Conservation (phyloP, 768 basidiomycete species). For the Mycena pura region DNA sequence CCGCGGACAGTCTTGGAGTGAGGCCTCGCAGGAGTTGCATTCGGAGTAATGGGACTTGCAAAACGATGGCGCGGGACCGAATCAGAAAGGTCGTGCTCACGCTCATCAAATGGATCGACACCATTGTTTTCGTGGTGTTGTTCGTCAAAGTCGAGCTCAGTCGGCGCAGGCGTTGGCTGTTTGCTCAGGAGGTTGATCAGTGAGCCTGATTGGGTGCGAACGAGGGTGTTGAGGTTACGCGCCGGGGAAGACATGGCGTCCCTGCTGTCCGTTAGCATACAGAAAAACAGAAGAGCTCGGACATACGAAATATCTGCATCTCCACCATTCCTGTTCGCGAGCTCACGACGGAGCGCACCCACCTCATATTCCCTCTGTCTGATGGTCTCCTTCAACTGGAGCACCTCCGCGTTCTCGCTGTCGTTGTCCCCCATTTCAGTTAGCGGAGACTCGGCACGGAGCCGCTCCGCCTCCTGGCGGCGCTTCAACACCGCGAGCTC, state of each 20-base stretch:
- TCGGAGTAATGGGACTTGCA: slow-evolving; percentile 10
- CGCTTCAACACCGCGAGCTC: slow-evolving; percentile 34
- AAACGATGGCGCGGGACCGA: background rate
- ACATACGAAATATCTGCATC: slow-evolving; percentile 15
- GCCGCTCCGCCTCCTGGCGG: slow-evolving; percentile 29
- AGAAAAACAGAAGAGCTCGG: background rate
- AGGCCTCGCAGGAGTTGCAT: slow-evolving; percentile 14
- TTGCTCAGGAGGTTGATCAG: slow-evolving; percentile 53
- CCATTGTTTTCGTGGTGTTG: too few species aligned
- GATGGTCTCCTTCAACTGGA: slow-evolving; percentile 36
- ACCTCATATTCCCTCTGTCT: slow-evolving; percentile 36
- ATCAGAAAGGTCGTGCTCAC: background rate
- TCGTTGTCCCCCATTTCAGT: slow-evolving; percentile 43
- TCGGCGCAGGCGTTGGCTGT: slow-evolving; percentile 59
- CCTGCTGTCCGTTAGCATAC: background rate
- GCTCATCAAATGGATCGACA: slow-evolving; percentile 17
- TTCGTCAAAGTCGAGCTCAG: slow-evolving; percentile 30
- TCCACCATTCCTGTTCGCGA: slow-evolving; percentile 14
- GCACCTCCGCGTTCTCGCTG: slow-evolving; percentile 31
- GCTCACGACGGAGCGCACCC: slow-evolving; percentile 32
- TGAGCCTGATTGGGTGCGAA: slow-evolving; percentile 55
- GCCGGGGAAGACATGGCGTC: slow-evolving; percentile 15
- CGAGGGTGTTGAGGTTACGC: slow-evolving; percentile 24
- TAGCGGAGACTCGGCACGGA: slow-evolving; percentile 37
- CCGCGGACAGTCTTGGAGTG: background rate